Base-by-base conservation (phyloP, 2,329 filamentous ascomycete genomes). In the Diaporthe ilicicola region DNA sequence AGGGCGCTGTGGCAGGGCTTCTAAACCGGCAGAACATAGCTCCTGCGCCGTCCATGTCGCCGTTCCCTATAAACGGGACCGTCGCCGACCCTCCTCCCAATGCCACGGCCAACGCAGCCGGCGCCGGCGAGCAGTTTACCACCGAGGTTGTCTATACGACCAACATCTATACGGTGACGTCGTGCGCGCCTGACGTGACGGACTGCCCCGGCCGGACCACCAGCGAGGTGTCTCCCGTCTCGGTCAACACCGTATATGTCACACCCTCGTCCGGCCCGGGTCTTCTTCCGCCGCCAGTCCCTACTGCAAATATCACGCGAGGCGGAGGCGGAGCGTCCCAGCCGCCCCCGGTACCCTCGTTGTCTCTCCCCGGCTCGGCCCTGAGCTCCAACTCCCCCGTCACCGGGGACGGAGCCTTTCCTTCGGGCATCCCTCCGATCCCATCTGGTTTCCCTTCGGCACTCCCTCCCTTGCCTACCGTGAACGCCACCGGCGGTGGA, bases 101-200 rank as follows among this genome's bases (percentile, higher is more conserved):
- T 32, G 65, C 50, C 37, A 54, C 64, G 22, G 46, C 48, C n/a
- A 6, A 39, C 6, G 51, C 37, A 19, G 59, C 51, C 24, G 65
- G 53, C 27, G 59, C 51, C 24, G 65, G 53, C 29, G 34, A 29
- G 55, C 55, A 55, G 42, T 22, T 71, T 22, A 61, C 67, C 61
- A 70, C 67, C 42, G 67, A 70, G 59, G 64, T 65, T 32, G 53
- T 72, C 61, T 72, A 70, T 51, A 67, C 59, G 24, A 72, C 70
- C 32, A 72, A 70, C 61, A 48, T 72, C 32, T 42, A 70, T 37
- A 72, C 70, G 19, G 59, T 72, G 34, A 72, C 67, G 1, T 69
- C 65, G 42, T 72, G 70, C 29, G 70, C 70, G 29, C 22, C 70
- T n/a, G 51, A 54, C 24, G 62, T 72, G 42, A 70, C 67, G 19